phyloP scores from a whole-genome alignment of 169 alveolate species.

The Condylostoma magnum region DNA sequence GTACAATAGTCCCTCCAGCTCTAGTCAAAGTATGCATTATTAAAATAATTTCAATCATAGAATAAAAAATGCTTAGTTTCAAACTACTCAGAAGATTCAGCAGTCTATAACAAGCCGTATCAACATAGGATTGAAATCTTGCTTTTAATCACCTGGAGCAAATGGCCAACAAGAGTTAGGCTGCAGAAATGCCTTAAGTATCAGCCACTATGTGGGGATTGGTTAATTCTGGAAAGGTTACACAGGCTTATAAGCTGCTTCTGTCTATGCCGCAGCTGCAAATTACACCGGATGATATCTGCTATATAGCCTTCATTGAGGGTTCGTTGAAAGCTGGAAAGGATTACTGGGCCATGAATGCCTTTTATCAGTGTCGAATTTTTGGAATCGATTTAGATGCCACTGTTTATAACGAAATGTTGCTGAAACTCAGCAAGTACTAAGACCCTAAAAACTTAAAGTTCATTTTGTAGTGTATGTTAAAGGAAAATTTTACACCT shows the following conservation, averaged over 20 bases:
- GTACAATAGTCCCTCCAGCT: constrained; percentile 18
- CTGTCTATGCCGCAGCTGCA: neutral
- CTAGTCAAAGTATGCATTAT: no score
- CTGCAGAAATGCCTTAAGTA: no score
- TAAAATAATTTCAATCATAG: no score
- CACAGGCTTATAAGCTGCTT: constrained; percentile 10
- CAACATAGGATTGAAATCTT: no score
- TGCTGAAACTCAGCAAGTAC: neutral
- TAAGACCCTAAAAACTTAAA: neutral
- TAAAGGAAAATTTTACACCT: neutral
- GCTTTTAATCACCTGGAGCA: no score
- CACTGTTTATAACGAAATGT: neutral
- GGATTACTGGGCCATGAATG: neutral
- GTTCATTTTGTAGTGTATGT: neutral
- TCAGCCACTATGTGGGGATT: no score
- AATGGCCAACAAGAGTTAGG: no score
- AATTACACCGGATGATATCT: constrained; percentile 1
- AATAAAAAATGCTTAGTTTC: no score
- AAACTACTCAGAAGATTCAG: no score
- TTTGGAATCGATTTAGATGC: constrained; percentile 18
- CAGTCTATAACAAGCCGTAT: no score
- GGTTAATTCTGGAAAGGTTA: neutral
- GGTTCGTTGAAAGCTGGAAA: neutral
- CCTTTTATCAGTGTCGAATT: constrained; percentile 22
- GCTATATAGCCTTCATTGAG: constrained; percentile 6